phyloP scores from a whole-genome alignment of 371 early-diverging fungal genomes.

The Mortierella sp. region DNA sequence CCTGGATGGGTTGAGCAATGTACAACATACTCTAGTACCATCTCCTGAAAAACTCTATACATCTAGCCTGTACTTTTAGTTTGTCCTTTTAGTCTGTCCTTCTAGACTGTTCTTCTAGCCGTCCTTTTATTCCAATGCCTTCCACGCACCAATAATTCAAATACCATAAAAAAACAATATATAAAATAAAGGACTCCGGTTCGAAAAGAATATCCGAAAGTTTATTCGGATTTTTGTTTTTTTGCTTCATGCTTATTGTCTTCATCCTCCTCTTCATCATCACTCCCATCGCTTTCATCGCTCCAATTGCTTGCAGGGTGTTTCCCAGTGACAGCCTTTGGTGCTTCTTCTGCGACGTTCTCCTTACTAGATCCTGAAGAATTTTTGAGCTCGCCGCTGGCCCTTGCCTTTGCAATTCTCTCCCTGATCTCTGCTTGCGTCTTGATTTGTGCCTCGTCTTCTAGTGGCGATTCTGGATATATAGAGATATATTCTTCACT shows the following conservation, averaged over 20 bases:
- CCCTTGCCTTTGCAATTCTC: constrained; percentile 23
- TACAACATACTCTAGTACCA: background rate
- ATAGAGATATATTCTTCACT: constrained; percentile 40
- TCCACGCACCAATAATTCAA: background rate
- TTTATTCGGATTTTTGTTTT: constrained; percentile 19
- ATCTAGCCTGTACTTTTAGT: constrained; percentile 11
- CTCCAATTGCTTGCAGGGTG: constrained; percentile 52
- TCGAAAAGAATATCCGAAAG: background rate
- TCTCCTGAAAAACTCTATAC: background rate
- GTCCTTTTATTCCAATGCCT: background rate
- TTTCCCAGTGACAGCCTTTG: constrained; percentile 12
- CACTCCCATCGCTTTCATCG: constrained; percentile 21
- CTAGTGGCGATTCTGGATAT: constrained; percentile 36
- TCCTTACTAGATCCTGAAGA: background rate
- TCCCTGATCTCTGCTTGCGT: constrained; percentile 34
- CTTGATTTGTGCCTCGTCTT: constrained; percentile 27
- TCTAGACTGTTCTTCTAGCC: background rate
- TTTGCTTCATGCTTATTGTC: constrained; percentile 4
- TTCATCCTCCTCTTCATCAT: constrained; percentile 15
- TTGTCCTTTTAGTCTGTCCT: constrained; percentile 25
- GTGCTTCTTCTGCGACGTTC: background rate
- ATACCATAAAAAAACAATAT: background rate
- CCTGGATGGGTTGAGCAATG: constrained; percentile 35
- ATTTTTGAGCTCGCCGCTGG: constrained; percentile 34
- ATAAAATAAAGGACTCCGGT: background rate